Evolutionary conservation across 2,329 filamentous ascomycete genomes (phyloP).

Genomic region (Aspergillaceae sp.): DNA sequence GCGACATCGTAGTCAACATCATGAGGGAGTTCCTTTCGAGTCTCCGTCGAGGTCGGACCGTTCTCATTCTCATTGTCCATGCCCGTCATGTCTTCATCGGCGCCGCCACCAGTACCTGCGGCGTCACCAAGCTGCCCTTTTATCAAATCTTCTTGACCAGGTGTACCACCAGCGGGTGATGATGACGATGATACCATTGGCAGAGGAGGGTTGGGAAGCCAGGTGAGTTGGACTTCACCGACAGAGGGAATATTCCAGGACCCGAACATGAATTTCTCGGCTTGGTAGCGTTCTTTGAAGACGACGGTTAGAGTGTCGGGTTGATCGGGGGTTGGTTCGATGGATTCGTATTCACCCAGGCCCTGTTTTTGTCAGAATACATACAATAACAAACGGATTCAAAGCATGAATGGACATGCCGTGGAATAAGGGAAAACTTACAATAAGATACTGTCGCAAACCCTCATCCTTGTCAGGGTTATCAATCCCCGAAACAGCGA

Average conservation of each 20-base stretch:
- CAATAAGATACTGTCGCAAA: constrained; percentile 48
- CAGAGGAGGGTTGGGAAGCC: constrained; percentile 39
- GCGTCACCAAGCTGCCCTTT: constrained; percentile 7
- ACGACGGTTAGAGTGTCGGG: constrained; percentile 34
- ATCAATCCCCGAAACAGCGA: constrained; percentile 44
- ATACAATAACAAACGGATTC: background rate
- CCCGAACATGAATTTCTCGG: constrained; percentile 47
- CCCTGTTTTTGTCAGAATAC: constrained; percentile 19
- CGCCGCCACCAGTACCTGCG: constrained; percentile 18
- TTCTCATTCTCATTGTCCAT: constrained; percentile 21
- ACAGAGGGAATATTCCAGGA: constrained; percentile 42
- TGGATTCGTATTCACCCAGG: constrained; percentile 39
- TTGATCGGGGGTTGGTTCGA: constrained; percentile 34
- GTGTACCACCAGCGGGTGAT: constrained; percentile 6
- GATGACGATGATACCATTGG: background rate
- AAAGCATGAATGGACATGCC: too few relatives aligned
- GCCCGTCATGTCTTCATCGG: constrained; percentile 9
- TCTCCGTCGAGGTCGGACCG: constrained; percentile 3
- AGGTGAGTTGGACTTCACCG: constrained; percentile 47
- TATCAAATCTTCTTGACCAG: background rate
- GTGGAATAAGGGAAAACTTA: constrained; percentile 17
- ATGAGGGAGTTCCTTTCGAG: constrained; percentile 16
- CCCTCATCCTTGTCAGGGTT: constrained; percentile 46
- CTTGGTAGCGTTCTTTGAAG: constrained; percentile 44
- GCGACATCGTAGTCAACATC: constrained; percentile 46